phyloP scores from a whole-genome alignment of 2,329 filamentous ascomycete genomes.

The Neofusicoccum umdonicola region DNA sequence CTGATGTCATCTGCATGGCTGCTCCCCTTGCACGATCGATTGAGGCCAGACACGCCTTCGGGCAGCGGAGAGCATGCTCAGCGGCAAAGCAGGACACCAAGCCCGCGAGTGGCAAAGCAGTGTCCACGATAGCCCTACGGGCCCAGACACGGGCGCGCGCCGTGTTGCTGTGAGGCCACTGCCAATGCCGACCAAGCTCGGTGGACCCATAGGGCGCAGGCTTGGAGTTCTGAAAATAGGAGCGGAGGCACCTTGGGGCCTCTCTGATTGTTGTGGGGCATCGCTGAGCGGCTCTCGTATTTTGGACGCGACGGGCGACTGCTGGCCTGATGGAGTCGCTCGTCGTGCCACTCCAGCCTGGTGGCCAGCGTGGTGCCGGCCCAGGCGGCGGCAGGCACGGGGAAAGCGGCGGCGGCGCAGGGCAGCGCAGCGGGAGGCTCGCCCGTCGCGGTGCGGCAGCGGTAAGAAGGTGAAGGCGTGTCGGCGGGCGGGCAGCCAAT shows the following conservation, averaged over 20 bases:
- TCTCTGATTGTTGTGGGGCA: not conserved
- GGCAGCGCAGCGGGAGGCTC: not conserved
- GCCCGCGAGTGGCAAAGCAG: not conserved
- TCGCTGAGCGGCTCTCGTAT: not conserved
- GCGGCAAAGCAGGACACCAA: not conserved
- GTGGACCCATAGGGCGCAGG: not conserved
- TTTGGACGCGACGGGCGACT: not conserved
- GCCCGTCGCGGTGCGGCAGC: not conserved
- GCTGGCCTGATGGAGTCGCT: not conserved
- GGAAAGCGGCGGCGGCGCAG: not conserved
- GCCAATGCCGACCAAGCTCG: not conserved
- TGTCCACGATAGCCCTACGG: not conserved
- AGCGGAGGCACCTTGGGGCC: not conserved
- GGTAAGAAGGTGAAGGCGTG: not conserved
- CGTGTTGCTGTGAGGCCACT: not conserved
- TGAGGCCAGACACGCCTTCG: too few relatives aligned
- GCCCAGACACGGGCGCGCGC: not conserved
- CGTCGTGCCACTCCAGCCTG: not conserved
- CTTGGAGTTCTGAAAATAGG: not conserved
- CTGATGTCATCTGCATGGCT: not conserved
- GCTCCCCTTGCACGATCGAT: not conserved
- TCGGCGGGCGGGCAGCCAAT: not conserved
- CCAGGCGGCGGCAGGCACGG: too few relatives aligned
- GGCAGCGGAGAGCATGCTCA: too few relatives aligned
- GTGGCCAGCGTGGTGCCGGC: too few relatives aligned